A percentile compares a stretch with the other conserved stretches of the same genome.
These are phyloP conservation scores for Suhomyces vadensis DNA, from an alignment of 805 yeast genomes.

Conservation along the genomic window DNA sequence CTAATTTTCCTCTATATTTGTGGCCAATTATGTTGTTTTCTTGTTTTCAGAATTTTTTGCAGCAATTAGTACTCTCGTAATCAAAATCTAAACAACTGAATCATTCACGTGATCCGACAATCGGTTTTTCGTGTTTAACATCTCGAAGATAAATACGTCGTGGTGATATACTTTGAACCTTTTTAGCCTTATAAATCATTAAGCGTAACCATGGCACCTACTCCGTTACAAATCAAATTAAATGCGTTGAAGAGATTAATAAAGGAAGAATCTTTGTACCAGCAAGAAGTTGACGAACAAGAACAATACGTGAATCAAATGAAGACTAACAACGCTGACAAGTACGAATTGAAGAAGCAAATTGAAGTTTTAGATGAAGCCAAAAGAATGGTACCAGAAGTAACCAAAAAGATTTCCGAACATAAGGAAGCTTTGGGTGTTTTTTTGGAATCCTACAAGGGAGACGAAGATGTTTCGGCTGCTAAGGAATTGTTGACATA, in stretches of 20 bases:
- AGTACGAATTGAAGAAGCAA: constrained; percentile 61
- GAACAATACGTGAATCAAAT: constrained; percentile 47
- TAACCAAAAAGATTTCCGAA: constrained; percentile 17
- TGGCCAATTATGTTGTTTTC: neutral
- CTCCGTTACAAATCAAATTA: constrained; percentile 67
- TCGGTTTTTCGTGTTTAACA: neutral
- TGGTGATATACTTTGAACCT: neutral
- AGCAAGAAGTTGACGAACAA: constrained; percentile 59
- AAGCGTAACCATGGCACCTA: constrained; percentile 56
- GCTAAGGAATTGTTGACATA: constrained; percentile 25
- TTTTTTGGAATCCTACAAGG: constrained; percentile 36
- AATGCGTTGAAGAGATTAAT: constrained; percentile 67
- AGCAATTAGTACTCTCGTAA: neutral
- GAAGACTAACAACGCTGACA: constrained; percentile 51
- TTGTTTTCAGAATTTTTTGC: neutral
- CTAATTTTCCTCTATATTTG: neutral
- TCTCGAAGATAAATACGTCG: neutral
- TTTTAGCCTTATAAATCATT: neutral
- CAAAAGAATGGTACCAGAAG: constrained; percentile 36
- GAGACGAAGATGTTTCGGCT: constrained; percentile 33
- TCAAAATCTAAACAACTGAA: neutral
- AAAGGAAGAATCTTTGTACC: constrained; percentile 65
- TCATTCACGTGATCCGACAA: neutral
- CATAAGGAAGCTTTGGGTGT: constrained; percentile 43
- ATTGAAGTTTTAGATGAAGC: constrained; percentile 39